Conservation (phyloP, 441 rosid genomes). For the Daphne laureola region DNA sequence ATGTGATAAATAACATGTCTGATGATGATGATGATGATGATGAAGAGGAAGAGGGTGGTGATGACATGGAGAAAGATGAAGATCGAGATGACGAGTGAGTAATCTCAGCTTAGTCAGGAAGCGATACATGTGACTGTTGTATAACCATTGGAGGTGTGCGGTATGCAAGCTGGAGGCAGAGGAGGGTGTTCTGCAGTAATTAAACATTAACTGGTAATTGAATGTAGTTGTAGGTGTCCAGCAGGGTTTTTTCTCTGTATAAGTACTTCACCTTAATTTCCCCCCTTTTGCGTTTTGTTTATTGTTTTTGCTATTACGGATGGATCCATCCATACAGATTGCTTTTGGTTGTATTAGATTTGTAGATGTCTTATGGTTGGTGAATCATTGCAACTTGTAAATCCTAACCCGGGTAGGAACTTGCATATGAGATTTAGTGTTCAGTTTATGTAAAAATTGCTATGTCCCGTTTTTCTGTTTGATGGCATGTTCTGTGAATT, state of each 20-base stretch:
- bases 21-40: constrained; percentile 74
- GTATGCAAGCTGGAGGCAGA: constrained; percentile 14
- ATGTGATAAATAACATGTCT: constrained; percentile 86
- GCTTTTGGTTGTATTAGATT: too few relatives aligned
- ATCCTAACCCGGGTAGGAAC: too few relatives aligned
- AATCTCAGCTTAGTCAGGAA: constrained; percentile 17
- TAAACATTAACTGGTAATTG: constrained; percentile 16
- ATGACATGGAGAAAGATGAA: constrained; percentile 29
- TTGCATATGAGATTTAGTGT: too few relatives aligned
- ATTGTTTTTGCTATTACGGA: too few relatives aligned
- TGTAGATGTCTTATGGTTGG: too few relatives aligned
- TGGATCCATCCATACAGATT: too few relatives aligned
- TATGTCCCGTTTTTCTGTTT: too few relatives aligned
- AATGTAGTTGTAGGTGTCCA: constrained; percentile 12
- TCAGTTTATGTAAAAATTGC: too few relatives aligned
- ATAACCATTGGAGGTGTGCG: constrained; percentile 9
- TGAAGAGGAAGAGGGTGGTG: constrained; percentile 37
- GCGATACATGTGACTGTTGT: background rate
- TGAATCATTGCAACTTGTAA: too few relatives aligned
- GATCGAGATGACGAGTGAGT: constrained; percentile 39
- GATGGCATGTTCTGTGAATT: too few relatives aligned
- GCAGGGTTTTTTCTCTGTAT: constrained; percentile 20
- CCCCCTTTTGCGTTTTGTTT: too few relatives aligned
- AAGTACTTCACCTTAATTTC: background rate
- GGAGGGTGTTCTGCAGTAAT: constrained; percentile 6